Base-by-base conservation (phyloP, 352 stramenopile species). In the Saprolegnia parasitica region DNA sequence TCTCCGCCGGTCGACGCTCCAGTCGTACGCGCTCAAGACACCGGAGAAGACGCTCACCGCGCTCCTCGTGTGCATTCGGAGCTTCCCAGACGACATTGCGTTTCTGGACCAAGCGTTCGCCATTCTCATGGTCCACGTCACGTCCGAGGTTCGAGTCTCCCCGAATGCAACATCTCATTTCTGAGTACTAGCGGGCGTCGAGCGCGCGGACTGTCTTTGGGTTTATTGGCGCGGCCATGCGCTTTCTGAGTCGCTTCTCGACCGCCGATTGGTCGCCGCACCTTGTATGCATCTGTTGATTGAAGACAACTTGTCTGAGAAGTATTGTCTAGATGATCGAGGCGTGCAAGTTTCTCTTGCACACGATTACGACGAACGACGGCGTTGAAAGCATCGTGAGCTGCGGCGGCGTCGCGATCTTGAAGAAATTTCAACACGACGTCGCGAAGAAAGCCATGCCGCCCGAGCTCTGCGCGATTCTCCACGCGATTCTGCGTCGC, bases 21-120 rank as follows among this genome's bases (percentile, higher is more conserved):
- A 88, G 23, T 29, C 71, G 3, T 67, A 90, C n/a, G 65, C 35
- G 13, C 73, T 90, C 15, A 56, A 78, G 58, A 72, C 86, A 9
- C 76, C 83, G 56, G 72, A 84, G 42, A 76, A 79, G 21, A 81
- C 83, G 9, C 74, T 91, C 0, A 80, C 83, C 35, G 78, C 81
- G 16, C 65, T 93, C 0, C 89, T 89, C 42, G 74, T 90, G n/a
- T 90, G 79, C 13, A 72, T 92, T 24, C 75, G 81, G 26, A 78
- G 76, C 40, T 79, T 83, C 57, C 68, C 74, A 21, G 65, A 78
- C 13, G 75, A 89, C 39, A 20, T 84, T 1, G 55, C 40, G 15
- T 86, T 93, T 52, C 64, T 73, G 18, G 80, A 77, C 1, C 81
- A 89, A 65, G 76, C 84, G 9, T 91, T 86, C 68, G 80, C 76